phyloP scores from a whole-genome alignment of 208 protist species.

The Acanthamoeba sp. region DNA sequence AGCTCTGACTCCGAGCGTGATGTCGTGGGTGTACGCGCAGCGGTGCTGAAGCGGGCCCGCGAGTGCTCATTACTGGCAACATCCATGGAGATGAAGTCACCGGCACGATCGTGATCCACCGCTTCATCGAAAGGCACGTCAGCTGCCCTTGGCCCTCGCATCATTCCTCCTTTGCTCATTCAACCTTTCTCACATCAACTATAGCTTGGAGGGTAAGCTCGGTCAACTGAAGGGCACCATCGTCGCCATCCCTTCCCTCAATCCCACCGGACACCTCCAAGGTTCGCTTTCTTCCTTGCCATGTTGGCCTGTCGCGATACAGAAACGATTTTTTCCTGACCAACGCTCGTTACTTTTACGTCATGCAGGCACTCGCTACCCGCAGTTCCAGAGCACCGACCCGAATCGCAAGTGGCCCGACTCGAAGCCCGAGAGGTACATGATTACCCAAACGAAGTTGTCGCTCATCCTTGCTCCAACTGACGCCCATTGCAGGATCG shows the following conservation, averaged over 20 bases:
- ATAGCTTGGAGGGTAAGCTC: neutral
- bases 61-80: conserved; percentile 21
- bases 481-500: no score
- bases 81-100: conserved; percentile 35
- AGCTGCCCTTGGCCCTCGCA: neutral
- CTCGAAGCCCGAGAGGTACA: neutral
- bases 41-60: neutral
- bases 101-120: conserved; percentile 14
- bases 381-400: conserved; percentile 25
- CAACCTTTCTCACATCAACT: neutral
- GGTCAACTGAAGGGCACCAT: conserved; percentile 15
- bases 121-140: conserved; percentile 6
- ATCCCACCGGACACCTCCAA: conserved; percentile 19
- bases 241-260: conserved; percentile 4
- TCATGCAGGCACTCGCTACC: neutral
- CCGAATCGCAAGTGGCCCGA: conserved; percentile 33
- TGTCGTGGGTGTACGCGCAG: neutral
- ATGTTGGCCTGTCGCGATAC: neutral
- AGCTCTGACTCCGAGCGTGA: neutral
- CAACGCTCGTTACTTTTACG: no score
- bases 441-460: no score
- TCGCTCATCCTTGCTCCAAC: no score
- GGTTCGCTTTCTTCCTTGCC: neutral
- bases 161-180: neutral
- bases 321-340: no score